A percentile compares a stretch with the other conserved stretches of the same genome.
Evolutionary conservation across 495 filamentous ascomycete genomes (phyloP).

Genomic region (Hyaloscypha finlandica): DNA sequence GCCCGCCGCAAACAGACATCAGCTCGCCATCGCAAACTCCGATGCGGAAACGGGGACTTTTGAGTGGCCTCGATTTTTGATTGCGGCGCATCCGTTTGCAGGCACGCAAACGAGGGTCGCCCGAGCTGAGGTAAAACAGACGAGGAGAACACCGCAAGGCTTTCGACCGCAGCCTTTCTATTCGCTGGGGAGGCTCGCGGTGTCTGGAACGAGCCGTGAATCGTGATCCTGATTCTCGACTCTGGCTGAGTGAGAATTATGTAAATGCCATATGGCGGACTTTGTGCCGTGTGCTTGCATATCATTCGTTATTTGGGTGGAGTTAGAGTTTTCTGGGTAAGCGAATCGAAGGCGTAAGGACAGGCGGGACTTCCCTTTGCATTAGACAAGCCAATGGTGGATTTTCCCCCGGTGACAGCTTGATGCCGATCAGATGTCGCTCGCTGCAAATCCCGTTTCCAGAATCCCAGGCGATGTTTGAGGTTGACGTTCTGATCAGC

Average conservation of each 20-base stretch:
- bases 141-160: background rate
- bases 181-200: background rate
- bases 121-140: slow-evolving; percentile 6
- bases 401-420: background rate
- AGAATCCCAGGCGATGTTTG: background rate
- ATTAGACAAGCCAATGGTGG: background rate
- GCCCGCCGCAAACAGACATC: background rate
- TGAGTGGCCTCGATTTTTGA: background rate
- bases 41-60: background rate
- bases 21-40: background rate
- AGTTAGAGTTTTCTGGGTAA: background rate
- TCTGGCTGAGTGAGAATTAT: background rate
- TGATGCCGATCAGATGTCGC: background rate
- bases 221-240: background rate
- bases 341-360: background rate
- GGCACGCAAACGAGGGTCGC: background rate
- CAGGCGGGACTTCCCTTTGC: background rate
- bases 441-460: background rate
- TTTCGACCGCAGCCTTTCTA: background rate
- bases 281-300: background rate
- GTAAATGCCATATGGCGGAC: background rate
- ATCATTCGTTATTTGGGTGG: background rate
- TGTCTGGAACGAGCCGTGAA: background rate
- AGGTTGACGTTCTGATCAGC: slow-evolving; percentile 3
- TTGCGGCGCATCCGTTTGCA: background rate